These are phyloP conservation scores for Colletotrichum lini DNA, from an alignment of 2,329 filamentous ascomycete species.

Conservation along the genomic window DNA sequence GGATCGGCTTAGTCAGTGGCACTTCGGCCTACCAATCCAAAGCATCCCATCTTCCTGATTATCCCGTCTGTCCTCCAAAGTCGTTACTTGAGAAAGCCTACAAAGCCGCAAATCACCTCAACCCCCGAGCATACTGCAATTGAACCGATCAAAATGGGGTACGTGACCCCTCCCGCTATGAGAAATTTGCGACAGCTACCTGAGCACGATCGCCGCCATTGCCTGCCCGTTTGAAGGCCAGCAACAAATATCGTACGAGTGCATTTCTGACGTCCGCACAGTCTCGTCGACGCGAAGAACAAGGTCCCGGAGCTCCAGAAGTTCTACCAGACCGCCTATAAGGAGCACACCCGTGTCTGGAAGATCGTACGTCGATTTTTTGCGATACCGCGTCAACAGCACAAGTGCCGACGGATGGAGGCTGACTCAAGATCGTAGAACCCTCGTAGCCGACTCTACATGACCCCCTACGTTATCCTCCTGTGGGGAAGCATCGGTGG, in stretches of 20 bases:
- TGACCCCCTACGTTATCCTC: constrained; percentile 78
- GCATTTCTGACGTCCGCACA: constrained; percentile 53
- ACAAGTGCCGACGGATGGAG: constrained; percentile 19
- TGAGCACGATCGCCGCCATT: constrained; percentile 42
- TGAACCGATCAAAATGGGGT: constrained; percentile 58
- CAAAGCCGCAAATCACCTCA: constrained; percentile 45
- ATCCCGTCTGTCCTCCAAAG: constrained; percentile 47
- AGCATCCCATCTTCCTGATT: constrained; percentile 38
- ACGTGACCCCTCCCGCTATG: constrained; percentile 44
- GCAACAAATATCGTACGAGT: constrained; percentile 35
- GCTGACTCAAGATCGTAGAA: constrained; percentile 59
- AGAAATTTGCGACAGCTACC: not conserved
- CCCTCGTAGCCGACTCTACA: constrained; percentile 74
- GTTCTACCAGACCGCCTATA: constrained; percentile 81
- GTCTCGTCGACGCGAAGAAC: constrained; percentile 81
- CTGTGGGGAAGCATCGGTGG: constrained; percentile 75
- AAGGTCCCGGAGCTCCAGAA: constrained; percentile 82
- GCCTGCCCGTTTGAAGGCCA: constrained; percentile 28
- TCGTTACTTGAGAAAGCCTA: constrained; percentile 44
- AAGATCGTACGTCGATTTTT: constrained; percentile 74
- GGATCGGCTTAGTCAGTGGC: constrained; percentile 34
- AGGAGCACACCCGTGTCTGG: constrained; percentile 79
- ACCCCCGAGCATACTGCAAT: constrained; percentile 45
- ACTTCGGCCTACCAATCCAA: constrained; percentile 36
- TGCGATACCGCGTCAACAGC: not conserved